Percentiles rank a stretch among this genome's conserved stretches.
Conservation (phyloP, 129 eudicot species). For the Flaveria sonorensis region DNA sequence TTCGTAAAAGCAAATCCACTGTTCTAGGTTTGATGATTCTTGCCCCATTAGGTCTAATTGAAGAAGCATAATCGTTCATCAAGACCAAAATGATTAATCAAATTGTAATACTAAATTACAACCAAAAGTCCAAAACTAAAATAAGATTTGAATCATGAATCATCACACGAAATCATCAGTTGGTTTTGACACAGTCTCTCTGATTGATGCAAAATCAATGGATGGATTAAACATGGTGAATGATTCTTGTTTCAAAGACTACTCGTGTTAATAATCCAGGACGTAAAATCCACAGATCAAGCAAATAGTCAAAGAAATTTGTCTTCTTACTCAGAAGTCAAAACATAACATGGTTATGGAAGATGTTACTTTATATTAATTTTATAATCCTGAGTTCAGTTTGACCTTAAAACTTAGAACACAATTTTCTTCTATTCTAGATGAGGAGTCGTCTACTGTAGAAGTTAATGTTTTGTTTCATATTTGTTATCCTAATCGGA, state of each 20-base stretch:
- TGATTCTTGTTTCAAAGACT: not conserved
- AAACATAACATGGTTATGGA: not conserved
- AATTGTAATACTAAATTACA: no score
- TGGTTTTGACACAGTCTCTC: not conserved
- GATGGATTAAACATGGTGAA: not conserved
- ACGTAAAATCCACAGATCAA: no score
- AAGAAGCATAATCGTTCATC: no score
- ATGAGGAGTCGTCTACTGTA: constrained; percentile 1
- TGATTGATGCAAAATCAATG: not conserved
- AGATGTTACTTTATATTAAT: not conserved
- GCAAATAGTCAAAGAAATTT: not conserved
- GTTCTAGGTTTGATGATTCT: no score
- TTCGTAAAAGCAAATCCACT: no score
- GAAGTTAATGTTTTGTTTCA: not conserved
- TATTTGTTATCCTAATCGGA: not conserved
- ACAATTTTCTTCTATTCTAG: not conserved
- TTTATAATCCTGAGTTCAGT: not conserved
- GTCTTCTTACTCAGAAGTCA: not conserved
- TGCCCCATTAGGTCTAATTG: no score
- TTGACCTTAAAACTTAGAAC: not conserved
- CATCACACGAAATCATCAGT: no score
- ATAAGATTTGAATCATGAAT: no score
- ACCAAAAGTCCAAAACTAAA: no score
- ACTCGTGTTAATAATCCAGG: not conserved
- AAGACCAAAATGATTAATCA: no score